Evolutionary conservation across 2,329 filamentous ascomycete genomes (phyloP).

Genomic region (Neospermospora avenae): DNA sequence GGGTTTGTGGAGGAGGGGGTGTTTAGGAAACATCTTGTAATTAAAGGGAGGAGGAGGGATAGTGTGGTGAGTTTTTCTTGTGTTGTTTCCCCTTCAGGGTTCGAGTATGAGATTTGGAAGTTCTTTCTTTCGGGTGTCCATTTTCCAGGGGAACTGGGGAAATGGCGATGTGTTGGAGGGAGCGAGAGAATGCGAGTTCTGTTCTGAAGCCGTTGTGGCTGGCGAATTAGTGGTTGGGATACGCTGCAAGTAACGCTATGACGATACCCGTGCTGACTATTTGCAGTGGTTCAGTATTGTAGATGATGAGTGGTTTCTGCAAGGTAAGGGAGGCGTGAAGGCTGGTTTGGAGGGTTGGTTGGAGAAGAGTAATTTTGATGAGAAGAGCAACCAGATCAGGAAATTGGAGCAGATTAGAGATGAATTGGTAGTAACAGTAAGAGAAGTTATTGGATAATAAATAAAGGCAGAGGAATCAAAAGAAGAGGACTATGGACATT

Average conservation of each 20-base stretch:
- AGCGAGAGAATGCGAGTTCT: too few relatives aligned
- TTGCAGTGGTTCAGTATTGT: conserved; percentile 53
- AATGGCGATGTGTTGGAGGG: too few relatives aligned
- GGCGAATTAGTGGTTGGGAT: too few relatives aligned
- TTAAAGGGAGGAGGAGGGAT: conserved; percentile 55
- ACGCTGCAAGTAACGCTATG: too few relatives aligned
- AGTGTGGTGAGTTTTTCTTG: conserved; percentile 38
- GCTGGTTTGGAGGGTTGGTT: conserved; percentile 48
- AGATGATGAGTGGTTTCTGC: conserved; percentile 56
- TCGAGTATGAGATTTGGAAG: too few relatives aligned
- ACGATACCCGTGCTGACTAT: not conserved
- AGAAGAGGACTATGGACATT: not conserved
- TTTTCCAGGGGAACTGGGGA: not conserved
- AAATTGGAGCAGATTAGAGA: conserved; percentile 37
- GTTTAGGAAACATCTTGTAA: conserved; percentile 59
- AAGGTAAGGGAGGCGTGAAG: conserved; percentile 51
- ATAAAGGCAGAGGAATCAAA: not conserved
- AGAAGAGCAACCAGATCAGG: conserved; percentile 47
- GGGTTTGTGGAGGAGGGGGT: conserved; percentile 59
- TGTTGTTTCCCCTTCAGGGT: not conserved
- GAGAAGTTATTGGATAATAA: too few relatives aligned
- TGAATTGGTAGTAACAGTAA: too few relatives aligned
- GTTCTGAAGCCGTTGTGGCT: too few relatives aligned
- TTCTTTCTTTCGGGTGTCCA: too few relatives aligned
- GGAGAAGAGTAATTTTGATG: conserved; percentile 36